phyloP scores from a whole-genome alignment of 495 filamentous ascomycete genomes.

The Massariosphaeria phaeospora region DNA sequence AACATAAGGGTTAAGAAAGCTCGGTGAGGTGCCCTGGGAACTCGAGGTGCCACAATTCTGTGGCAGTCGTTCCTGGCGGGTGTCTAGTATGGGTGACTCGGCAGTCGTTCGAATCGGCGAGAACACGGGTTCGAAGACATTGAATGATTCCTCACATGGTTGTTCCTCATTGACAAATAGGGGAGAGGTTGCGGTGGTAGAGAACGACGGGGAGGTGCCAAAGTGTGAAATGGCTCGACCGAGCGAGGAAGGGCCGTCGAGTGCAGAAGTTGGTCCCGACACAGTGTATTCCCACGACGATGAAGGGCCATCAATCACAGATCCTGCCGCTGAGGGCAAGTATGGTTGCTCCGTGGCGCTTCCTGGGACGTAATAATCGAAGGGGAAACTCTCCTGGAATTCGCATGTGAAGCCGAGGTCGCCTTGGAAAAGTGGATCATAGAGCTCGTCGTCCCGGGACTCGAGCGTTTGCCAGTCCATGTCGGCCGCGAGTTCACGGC shows the following conservation, averaged over 20 bases:
- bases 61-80: background rate
- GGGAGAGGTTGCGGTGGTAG: constrained; percentile 17
- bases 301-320: constrained; percentile 14
- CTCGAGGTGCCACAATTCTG: background rate
- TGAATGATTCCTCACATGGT: background rate
- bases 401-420: constrained; percentile 13
- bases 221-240: constrained; percentile 11
- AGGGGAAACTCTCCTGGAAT: background rate
- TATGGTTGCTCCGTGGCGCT: constrained; percentile 15
- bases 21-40: constrained; percentile 7
- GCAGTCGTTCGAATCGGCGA: background rate
- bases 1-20: constrained; percentile 19
- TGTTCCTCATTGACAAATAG: constrained; percentile 2
- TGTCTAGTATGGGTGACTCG: constrained; percentile 1
- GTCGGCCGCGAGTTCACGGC: background rate
- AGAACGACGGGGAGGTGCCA: constrained; percentile 18
- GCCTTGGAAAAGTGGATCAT: constrained; percentile 27
- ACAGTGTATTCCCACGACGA: constrained; percentile 16
- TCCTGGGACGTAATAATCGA: constrained; percentile 10
- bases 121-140: background rate
- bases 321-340: constrained; percentile 14
- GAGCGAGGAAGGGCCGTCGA: constrained; percentile 13
- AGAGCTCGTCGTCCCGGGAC: constrained; percentile 23
- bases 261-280: constrained; percentile 9
- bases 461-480: constrained; percentile 24